phyloP scores from a whole-genome alignment of 2,329 filamentous ascomycete species.

The Sclerotinia trifoliorum region DNA sequence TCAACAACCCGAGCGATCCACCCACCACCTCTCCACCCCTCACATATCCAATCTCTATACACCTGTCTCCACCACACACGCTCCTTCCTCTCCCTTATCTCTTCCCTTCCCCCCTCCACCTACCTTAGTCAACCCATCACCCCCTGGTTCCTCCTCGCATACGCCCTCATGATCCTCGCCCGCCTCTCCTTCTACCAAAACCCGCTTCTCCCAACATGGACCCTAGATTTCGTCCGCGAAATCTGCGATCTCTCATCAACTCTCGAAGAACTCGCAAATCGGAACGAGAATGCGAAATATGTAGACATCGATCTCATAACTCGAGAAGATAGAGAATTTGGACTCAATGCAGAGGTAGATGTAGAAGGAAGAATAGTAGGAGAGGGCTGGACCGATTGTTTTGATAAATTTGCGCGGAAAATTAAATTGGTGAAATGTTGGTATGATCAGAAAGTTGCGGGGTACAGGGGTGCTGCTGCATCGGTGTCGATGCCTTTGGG shows the following conservation, averaged over 20 bases:
- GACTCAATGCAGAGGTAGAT: neutral
- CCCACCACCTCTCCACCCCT: neutral
- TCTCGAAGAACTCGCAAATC: neutral
- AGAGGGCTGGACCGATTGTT: conserved; percentile 4
- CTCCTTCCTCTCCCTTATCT: neutral
- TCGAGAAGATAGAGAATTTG: neutral
- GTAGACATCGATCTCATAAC: neutral
- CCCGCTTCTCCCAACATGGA: conserved; percentile 7
- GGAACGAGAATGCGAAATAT: conserved; percentile 6
- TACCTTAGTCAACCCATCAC: conserved; percentile 7
- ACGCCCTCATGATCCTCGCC: conserved; percentile 5
- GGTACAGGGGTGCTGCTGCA: neutral
- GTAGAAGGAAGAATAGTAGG: neutral
- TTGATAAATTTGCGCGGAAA: conserved; percentile 20
- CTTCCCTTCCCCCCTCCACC: neutral
- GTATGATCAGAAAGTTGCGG: conserved; percentile 1
- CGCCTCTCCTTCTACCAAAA: conserved; percentile 12
- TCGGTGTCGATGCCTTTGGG: neutral
- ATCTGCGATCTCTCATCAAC: conserved; percentile 12
- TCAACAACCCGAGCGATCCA: neutral
- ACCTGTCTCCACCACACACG: conserved; percentile 2
- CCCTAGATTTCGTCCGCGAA: conserved; percentile 7
- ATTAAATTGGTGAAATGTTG: neutral
- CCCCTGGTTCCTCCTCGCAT: conserved; percentile 10
- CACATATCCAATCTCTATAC: conserved; percentile 10